A percentile compares a stretch with the other conserved stretches of the same genome.
phyloP scores from a whole-genome alignment of 495 filamentous ascomycete species.

The Lasiosphaeris hirsuta region DNA sequence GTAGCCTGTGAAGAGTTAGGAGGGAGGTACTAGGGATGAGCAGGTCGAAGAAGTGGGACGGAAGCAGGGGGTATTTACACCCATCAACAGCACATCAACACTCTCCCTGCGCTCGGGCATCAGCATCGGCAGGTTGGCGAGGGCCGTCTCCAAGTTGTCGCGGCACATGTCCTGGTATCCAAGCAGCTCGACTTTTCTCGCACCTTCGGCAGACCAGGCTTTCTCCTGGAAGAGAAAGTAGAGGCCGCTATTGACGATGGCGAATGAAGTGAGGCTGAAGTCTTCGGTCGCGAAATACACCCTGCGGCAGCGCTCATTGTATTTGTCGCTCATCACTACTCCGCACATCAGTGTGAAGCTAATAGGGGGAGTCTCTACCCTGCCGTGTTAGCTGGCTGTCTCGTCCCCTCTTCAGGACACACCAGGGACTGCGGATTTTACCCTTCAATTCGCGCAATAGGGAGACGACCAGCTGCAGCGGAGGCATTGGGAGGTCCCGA shows the following conservation, averaged over 20 bases:
- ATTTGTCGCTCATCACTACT: slow-evolving; percentile 49
- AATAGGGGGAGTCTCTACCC: slow-evolving; percentile 31
- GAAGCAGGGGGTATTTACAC: slow-evolving; percentile 33
- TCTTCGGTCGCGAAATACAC: slow-evolving; percentile 60
- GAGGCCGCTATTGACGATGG: slow-evolving; percentile 54
- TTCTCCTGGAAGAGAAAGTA: slow-evolving; percentile 56
- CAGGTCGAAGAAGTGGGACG: not conserved
- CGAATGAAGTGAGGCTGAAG: slow-evolving; percentile 52
- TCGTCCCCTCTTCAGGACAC: not conserved
- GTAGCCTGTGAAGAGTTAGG: slow-evolving; percentile 25
- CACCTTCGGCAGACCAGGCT: slow-evolving; percentile 33
- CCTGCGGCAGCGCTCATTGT: slow-evolving; percentile 55
- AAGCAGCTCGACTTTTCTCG: slow-evolving; percentile 24
- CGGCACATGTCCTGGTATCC: slow-evolving; percentile 48
- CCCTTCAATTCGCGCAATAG: slow-evolving; percentile 49
- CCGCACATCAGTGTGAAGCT: slow-evolving; percentile 40
- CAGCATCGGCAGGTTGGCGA: slow-evolving; percentile 55
- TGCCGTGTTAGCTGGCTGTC: slow-evolving; percentile 8
- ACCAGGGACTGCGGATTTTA: slow-evolving; percentile 2
- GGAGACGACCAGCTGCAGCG: slow-evolving; percentile 47
- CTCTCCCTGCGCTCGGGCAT: slow-evolving; percentile 57
- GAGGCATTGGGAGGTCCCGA: slow-evolving; percentile 53
- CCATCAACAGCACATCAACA: slow-evolving; percentile 56
- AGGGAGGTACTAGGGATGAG: not conserved
- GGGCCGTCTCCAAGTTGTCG: slow-evolving; percentile 55